These are phyloP conservation scores for Fusarium xylarioides DNA, from an alignment of 2,329 filamentous ascomycete genomes.

Conservation along the genomic window DNA sequence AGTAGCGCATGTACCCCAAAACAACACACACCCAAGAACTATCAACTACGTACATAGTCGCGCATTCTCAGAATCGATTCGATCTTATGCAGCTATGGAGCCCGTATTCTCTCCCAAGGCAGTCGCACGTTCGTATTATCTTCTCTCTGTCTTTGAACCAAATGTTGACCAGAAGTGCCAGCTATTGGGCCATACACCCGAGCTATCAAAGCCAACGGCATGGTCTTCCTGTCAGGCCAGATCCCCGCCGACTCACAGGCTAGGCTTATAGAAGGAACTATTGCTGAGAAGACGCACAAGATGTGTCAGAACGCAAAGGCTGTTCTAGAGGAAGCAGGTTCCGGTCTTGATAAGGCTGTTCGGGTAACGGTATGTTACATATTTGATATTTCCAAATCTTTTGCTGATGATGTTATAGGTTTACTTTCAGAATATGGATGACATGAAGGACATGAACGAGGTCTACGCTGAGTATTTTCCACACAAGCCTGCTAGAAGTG, in stretches of 20 bases:
- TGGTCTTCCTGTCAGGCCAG: conserved; percentile 76
- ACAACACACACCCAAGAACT: neutral
- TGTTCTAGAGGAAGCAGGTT: conserved; percentile 74
- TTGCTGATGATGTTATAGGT: neutral
- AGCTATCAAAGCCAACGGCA: conserved; percentile 46
- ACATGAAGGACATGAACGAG: conserved; percentile 28
- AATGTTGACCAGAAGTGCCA: neutral
- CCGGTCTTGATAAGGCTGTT: conserved; percentile 70
- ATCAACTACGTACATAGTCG: neutral
- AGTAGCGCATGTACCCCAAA: neutral
- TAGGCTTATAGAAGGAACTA: conserved; percentile 67
- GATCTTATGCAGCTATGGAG: conserved; percentile 1
- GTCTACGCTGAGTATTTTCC: conserved; percentile 29
- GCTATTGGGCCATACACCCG: conserved; percentile 28
- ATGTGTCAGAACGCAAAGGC: conserved; percentile 65
- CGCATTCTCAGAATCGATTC: neutral
- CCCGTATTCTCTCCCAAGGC: conserved; percentile 16
- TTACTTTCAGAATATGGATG: conserved; percentile 19
- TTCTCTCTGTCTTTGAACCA: neutral
- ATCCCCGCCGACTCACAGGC: conserved; percentile 69
- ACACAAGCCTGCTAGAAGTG: conserved; percentile 25
- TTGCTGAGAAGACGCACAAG: conserved; percentile 49
- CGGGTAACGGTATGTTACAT: conserved; percentile 59
- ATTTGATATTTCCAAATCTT: neutral
- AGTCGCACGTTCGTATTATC: conserved; percentile 9